Evolutionary conservation across 129 eudicot genomes (phyloP).

Genomic region (Sambucus nigra): DNA sequence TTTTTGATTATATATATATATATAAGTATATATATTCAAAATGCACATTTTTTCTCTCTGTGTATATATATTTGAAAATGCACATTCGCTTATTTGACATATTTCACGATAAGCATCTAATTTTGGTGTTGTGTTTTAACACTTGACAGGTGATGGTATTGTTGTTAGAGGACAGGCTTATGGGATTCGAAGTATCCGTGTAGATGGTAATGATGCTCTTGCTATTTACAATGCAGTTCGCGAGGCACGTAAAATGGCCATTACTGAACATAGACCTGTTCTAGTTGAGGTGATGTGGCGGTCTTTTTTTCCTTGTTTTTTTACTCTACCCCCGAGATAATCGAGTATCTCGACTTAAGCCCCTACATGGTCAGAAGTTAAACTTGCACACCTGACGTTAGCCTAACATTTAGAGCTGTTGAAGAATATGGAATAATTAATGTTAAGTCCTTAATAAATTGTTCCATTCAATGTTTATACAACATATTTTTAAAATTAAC

Average conservation of each 20-base stretch:
- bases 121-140: too few relatives aligned
- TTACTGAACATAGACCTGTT: slow-evolving; percentile 54
- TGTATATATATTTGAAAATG: background rate
- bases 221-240: slow-evolving; percentile 65
- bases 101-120: slow-evolving; percentile 9
- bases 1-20: too few relatives aligned
- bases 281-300: slow-evolving; percentile 72
- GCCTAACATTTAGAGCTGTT: too few relatives aligned
- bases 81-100: background rate
- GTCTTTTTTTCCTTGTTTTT: background rate
- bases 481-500: too few relatives aligned
- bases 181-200: slow-evolving; percentile 77
- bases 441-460: too few relatives aligned
- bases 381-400: too few relatives aligned
- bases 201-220: slow-evolving; percentile 88
- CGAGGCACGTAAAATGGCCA: slow-evolving; percentile 70
- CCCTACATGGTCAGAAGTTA: background rate
- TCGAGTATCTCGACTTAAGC: background rate
- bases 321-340: background rate
- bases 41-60: background rate
- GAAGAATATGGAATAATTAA: too few relatives aligned
- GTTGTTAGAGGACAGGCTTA: slow-evolving; percentile 75
- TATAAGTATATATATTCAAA: too few relatives aligned
- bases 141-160: slow-evolving; percentile 83
- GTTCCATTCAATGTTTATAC: too few relatives aligned